Conservation (phyloP, 768 basidiomycete species). For the Scleroderma bovista region DNA sequence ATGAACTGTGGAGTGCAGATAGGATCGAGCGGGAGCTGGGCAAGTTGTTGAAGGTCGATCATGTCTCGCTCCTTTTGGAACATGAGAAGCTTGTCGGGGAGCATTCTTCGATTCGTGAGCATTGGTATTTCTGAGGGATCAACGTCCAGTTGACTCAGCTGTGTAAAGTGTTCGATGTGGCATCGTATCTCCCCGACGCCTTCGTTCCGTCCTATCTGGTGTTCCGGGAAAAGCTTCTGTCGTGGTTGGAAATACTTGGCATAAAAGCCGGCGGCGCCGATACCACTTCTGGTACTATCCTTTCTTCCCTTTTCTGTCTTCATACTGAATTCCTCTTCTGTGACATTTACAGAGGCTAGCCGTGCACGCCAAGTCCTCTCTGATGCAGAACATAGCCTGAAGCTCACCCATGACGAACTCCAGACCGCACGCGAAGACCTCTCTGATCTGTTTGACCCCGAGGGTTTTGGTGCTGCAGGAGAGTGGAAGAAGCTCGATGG, state of each 20-base stretch:
- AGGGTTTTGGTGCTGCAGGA: conserved; percentile 71
- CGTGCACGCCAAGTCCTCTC: conserved; percentile 57
- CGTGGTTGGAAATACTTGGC: conserved; percentile 61
- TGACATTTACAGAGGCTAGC: conserved; percentile 42
- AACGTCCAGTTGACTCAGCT: neutral
- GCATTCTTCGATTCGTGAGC: conserved; percentile 52
- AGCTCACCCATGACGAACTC: conserved; percentile 46
- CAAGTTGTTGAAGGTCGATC: conserved; percentile 55
- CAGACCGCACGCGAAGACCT: conserved; percentile 53
- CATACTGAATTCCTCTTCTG: neutral
- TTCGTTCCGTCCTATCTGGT: conserved; percentile 69
- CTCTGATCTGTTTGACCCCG: conserved; percentile 55
- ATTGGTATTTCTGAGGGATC: neutral
- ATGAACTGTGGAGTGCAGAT: conserved; percentile 55
- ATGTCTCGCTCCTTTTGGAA: conserved; percentile 67
- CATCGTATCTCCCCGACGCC: conserved; percentile 82
- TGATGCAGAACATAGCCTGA: conserved; percentile 58
- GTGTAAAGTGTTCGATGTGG: conserved; percentile 65
- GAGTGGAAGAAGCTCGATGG: conserved; percentile 96
- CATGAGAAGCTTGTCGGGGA: conserved; percentile 66
- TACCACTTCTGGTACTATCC: conserved; percentile 35
- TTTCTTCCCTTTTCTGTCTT: neutral
- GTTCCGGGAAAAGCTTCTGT: conserved; percentile 53
- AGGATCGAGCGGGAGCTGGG: conserved; percentile 56
- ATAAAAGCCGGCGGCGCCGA: conserved; percentile 40